Base-by-base conservation (phyloP, 495 filamentous ascomycete species). In the Niebla homalea region DNA sequence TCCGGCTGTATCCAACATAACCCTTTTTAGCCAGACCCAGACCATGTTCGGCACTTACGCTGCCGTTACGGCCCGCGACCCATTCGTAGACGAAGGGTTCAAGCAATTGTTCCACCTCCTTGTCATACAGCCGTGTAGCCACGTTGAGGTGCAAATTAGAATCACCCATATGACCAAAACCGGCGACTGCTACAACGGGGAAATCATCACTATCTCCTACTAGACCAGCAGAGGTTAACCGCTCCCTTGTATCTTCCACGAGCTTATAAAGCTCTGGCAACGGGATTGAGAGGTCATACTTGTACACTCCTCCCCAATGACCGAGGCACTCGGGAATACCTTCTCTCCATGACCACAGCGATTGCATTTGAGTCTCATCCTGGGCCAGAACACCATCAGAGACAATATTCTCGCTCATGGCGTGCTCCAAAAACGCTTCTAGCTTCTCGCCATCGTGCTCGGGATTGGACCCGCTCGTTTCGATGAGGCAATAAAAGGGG, bases 41-140 rank as follows among this genome's bases (percentile, higher is more conserved):
- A 7, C 92, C 92, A 67, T 98, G 92, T 65, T 98, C 92, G 25
- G 92, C 92, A 60, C 87, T 94, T 63, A 98, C 93, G 65, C 86
- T 93, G 51, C 92, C 92, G 48, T 84, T 83, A 36, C 82, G 73
- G 66, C 84, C 76, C 50, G 78, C 72, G 51, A 98, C 90, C 92
- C 92, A 97, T 65, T 97, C 89, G 60, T 95, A 98, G 25, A 98
- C 83, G 69, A 83, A 98, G 3, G 92, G 92, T 69, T 98, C 92
- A 21, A 98, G 75, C 39, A 71, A 77, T 67, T 89, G 77, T 72
- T 98, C 92, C 20, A 97, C 88, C 46, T 80, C 71, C 68, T 87
- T 88, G 65, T 89, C 85, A 64, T 87, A 97, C 49, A 80, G 67
- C 50, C 90, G 69, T 21, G 83, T 83, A 0, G 85, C 69, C 16